These are phyloP conservation scores for Gliomastix tumulicola DNA, from an alignment of 2,329 filamentous ascomycete genomes.

Conservation along the genomic window DNA sequence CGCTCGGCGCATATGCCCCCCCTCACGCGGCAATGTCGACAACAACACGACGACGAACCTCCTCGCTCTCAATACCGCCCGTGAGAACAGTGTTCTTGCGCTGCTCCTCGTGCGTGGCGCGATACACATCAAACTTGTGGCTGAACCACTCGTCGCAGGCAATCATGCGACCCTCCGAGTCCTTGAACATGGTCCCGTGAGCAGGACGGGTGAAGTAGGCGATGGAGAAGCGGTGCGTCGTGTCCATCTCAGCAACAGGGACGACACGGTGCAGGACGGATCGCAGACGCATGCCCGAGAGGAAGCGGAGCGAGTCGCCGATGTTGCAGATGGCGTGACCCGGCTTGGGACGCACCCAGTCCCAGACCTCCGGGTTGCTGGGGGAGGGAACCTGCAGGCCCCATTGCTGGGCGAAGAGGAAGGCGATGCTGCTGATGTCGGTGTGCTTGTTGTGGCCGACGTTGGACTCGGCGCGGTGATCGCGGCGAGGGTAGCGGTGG, in stretches of 20 bases:
- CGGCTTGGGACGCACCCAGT: slow-evolving; percentile 19
- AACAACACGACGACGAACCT: too few relatives aligned
- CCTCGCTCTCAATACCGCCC: slow-evolving; percentile 2
- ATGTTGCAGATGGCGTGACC: slow-evolving; percentile 51
- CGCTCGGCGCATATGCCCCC: too few relatives aligned
- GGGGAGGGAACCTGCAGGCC: slow-evolving; percentile 49
- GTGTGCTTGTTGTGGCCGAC: slow-evolving; percentile 46
- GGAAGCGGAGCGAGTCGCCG: slow-evolving; percentile 52
- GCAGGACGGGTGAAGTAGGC: slow-evolving; percentile 52
- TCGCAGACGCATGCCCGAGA: slow-evolving; percentile 43
- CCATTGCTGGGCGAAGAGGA: slow-evolving; percentile 49
- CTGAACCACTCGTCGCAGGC: slow-evolving; percentile 15
- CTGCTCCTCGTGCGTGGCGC: background rate
- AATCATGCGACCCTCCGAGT: slow-evolving; percentile 44
- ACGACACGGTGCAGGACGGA: slow-evolving; percentile 52
- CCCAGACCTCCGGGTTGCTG: slow-evolving; percentile 9
- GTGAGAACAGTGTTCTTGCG: background rate
- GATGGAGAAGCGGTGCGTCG: slow-evolving; percentile 44
- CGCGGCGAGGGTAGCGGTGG: background rate
- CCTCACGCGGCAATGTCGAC: too few relatives aligned
- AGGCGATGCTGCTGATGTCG: slow-evolving; percentile 47
- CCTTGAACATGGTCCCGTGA: slow-evolving; percentile 47
- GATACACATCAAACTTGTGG: slow-evolving; percentile 1
- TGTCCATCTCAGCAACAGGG: background rate
- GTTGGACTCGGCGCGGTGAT: background rate